phyloP scores from a whole-genome alignment of 129 eudicot genomes.

The Artemisia tridentata region DNA sequence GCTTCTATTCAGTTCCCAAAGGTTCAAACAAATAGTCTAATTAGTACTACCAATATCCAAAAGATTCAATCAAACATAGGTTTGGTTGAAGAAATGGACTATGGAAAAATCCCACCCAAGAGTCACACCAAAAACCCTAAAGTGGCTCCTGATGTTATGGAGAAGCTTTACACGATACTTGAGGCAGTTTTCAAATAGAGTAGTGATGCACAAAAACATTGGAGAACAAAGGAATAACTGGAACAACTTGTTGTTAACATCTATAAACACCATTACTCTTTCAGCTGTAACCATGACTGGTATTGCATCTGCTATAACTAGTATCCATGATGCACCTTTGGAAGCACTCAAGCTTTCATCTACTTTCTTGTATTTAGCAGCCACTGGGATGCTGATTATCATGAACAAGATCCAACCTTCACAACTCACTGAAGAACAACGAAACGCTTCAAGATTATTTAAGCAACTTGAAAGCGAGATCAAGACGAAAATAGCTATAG shows the following conservation, averaged over 20 bases:
- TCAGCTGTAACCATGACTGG: slow-evolving; percentile 50
- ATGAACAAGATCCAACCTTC: slow-evolving; percentile 66
- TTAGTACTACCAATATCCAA: slow-evolving; percentile 9
- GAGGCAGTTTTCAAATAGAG: slow-evolving; percentile 48
- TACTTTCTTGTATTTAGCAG: slow-evolving; percentile 44
- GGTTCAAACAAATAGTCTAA: neutral
- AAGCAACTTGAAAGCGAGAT: slow-evolving; percentile 42
- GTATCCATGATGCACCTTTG: slow-evolving; percentile 25
- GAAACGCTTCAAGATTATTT: slow-evolving; percentile 49
- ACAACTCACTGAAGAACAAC: slow-evolving; percentile 59
- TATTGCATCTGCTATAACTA: slow-evolving; percentile 33
- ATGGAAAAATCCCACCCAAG: slow-evolving; percentile 22
- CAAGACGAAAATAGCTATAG: slow-evolving; percentile 28
- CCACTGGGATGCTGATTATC: slow-evolving; percentile 45
- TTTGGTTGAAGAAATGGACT: slow-evolving; percentile 33
- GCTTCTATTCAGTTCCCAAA: slow-evolving; percentile 36
- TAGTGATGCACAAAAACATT: slow-evolving; percentile 55
- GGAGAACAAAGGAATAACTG: slow-evolving; percentile 50
- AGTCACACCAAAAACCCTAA: neutral
- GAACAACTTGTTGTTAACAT: slow-evolving; percentile 42
- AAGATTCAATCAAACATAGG: slow-evolving; percentile 24
- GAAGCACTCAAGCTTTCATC: slow-evolving; percentile 47
- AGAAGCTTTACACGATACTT: slow-evolving; percentile 42
- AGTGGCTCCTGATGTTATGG: slow-evolving; percentile 15
- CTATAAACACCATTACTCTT: slow-evolving; percentile 44